Conservation (phyloP, 345 rosid species). For the Murraya paniculata region DNA sequence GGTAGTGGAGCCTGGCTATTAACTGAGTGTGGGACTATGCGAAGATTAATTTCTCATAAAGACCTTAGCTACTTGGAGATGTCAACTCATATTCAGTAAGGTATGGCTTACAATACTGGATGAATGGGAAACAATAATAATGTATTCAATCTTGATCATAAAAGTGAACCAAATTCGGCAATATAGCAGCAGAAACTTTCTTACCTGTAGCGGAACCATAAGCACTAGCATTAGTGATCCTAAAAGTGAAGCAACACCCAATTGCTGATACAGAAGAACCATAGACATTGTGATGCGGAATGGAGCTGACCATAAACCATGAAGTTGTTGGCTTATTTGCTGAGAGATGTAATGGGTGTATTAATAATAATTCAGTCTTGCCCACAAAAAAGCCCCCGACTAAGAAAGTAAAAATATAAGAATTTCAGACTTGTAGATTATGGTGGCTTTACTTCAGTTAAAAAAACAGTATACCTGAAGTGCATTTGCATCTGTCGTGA, state of each 20-base stretch:
- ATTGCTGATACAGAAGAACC: slow-evolving; percentile 85
- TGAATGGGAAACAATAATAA: not conserved
- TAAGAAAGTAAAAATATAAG: not conserved
- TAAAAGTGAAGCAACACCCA: slow-evolving; percentile 87
- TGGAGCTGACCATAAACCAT: slow-evolving; percentile 93
- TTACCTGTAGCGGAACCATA: slow-evolving; percentile 80
- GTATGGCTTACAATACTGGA: not conserved
- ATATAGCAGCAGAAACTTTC: not conserved
- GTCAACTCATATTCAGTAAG: not conserved
- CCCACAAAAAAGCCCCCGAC: not conserved
- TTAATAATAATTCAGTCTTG: slow-evolving; percentile 4
- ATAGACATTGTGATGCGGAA: slow-evolving; percentile 76
- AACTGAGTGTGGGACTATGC: not conserved
- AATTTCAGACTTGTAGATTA: not conserved
- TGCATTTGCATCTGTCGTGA: slow-evolving; percentile 89
- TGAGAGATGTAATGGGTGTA: slow-evolving; percentile 27
- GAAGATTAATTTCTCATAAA: not conserved
- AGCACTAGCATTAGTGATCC: slow-evolving; percentile 79
- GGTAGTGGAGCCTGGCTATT: not conserved
- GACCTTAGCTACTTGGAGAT: not conserved
- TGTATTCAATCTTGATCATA: not conserved
- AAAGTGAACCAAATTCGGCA: not conserved
- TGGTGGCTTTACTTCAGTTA: not conserved
- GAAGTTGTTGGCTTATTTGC: slow-evolving; percentile 90
- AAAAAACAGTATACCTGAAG: slow-evolving; percentile 57